Conservation (phyloP, 2,329 filamentous ascomycete species). For the Teratosphaeria zuluensis region DNA sequence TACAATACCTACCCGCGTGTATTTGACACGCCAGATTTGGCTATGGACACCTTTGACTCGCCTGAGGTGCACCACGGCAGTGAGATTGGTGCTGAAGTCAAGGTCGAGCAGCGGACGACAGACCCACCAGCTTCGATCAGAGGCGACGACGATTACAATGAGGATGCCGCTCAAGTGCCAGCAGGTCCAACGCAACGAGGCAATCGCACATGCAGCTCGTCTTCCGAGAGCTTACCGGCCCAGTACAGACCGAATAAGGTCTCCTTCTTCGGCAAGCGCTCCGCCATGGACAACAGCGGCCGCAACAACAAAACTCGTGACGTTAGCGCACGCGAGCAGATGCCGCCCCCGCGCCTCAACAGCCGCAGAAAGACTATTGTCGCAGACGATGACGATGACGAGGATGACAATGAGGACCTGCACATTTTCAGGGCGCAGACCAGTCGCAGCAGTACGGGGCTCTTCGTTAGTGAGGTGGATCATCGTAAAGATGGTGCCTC, state of each 20-base stretch:
- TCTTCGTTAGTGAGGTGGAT: neutral
- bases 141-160: neutral
- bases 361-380: neutral
- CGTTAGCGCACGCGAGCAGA: neutral
- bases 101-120: neutral
- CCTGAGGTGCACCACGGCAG: neutral
- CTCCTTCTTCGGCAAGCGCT: neutral
- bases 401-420: neutral
- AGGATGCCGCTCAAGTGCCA: neutral
- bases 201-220: neutral
- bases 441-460: neutral
- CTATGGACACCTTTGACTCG: neutral
- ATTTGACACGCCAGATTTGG: neutral
- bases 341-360: neutral
- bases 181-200: neutral
- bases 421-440: neutral
- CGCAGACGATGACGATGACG: neutral
- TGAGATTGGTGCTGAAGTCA: neutral
- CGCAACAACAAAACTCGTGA: neutral
- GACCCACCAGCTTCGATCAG: neutral
- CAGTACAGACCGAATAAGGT: neutral
- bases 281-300: neutral
- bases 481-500: neutral
- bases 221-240: neutral
- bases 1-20: neutral